A percentile compares a stretch with the other conserved stretches of the same genome.
Evolutionary conservation across 2,329 filamentous ascomycete species (phyloP).

Genomic region (Sporothrix protearum): DNA sequence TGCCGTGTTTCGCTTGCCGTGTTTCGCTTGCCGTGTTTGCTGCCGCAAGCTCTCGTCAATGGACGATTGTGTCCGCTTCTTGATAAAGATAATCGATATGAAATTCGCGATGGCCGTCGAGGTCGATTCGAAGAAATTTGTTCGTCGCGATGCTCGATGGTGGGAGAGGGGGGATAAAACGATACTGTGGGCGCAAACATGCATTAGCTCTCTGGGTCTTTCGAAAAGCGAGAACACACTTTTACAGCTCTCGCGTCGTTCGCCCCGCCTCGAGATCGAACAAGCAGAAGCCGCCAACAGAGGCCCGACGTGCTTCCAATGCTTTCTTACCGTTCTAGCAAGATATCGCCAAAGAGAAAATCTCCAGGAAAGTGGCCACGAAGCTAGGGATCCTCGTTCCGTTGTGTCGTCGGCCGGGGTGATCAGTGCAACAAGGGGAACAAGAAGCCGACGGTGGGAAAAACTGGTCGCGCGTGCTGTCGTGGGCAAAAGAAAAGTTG

Average conservation of each 20-base stretch:
- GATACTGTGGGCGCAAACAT: conserved; percentile 4
- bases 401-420: neutral
- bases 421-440: neutral
- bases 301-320: neutral
- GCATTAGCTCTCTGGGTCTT: neutral
- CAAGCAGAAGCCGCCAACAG: neutral
- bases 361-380: neutral
- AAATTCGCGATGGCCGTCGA: neutral
- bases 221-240: neutral
- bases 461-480: neutral
- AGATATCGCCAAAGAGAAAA: neutral
- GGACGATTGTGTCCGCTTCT: too few relatives aligned
- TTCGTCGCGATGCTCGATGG: neutral
- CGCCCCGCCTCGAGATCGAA: neutral
- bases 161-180: neutral
- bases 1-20: neutral
- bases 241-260: neutral
- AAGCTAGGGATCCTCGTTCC: neutral
- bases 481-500: neutral
- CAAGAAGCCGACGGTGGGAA: neutral
- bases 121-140: neutral
- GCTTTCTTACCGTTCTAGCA: conserved; percentile 3
- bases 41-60: neutral
- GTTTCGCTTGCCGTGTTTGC: neutral
- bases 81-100: neutral